phyloP scores from a whole-genome alignment of 441 rosid genomes.

The Arabidopsis hybrid region DNA sequence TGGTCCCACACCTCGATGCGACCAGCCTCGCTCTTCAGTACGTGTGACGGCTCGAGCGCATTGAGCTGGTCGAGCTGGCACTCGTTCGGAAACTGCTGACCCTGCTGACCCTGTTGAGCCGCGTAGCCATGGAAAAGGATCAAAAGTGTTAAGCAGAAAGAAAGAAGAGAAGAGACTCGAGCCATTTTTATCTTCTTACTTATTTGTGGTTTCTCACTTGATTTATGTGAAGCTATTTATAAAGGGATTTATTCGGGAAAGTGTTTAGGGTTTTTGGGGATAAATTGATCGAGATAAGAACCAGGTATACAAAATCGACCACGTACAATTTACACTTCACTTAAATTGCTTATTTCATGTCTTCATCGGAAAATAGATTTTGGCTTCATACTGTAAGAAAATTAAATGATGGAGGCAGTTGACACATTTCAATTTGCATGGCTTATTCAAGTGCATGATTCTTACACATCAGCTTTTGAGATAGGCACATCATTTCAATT shows the following conservation, averaged over 20 bases:
- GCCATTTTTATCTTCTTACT: slow-evolving; percentile 43
- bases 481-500: background rate
- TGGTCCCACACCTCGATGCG: slow-evolving; percentile 55
- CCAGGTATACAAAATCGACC: slow-evolving; percentile 34
- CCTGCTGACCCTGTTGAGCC: slow-evolving; percentile 23
- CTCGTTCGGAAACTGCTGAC: slow-evolving; percentile 46
- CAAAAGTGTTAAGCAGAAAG: slow-evolving; percentile 52
- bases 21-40: slow-evolving; percentile 55
- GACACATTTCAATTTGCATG: slow-evolving; percentile 74
- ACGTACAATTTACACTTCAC: slow-evolving; percentile 30
- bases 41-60: slow-evolving; percentile 61
- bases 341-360: slow-evolving; percentile 15
- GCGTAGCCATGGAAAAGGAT: slow-evolving; percentile 55
- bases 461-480: slow-evolving; percentile 55
- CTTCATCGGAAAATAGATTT: slow-evolving; percentile 7
- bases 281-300: slow-evolving; percentile 31
- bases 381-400: slow-evolving; percentile 11
- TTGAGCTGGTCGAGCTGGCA: slow-evolving; percentile 65
- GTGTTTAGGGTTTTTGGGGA: background rate
- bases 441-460: slow-evolving; percentile 33
- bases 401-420: slow-evolving; percentile 23
- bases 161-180: slow-evolving; percentile 46
- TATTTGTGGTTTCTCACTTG: slow-evolving; percentile 33
- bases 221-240: slow-evolving; percentile 29
- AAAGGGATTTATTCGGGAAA: background rate